A percentile compares a stretch with the other conserved stretches of the same genome.
Evolutionary conservation across 371 early-diverging fungal species (phyloP).

Genomic region (Umbelopsis sp.): DNA sequence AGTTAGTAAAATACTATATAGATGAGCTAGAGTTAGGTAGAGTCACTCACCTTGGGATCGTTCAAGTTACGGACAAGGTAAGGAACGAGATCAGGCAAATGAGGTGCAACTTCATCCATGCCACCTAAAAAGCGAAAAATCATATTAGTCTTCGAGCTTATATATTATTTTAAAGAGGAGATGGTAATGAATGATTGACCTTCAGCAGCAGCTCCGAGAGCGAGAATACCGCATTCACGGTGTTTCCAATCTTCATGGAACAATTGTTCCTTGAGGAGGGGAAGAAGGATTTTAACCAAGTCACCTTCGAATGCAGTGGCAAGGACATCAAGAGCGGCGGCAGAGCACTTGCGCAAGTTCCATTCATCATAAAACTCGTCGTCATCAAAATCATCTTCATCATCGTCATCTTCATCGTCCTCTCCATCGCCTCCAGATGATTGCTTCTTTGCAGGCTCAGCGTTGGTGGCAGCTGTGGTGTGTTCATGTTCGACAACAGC

Average conservation of each 20-base stretch:
- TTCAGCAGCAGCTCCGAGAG: conserved; percentile 96
- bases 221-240: conserved; percentile 94
- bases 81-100: conserved; percentile 86
- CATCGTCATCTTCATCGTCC: conserved; percentile 86
- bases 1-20: neutral
- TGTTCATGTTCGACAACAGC: conserved; percentile 75
- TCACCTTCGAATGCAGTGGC: conserved; percentile 84
- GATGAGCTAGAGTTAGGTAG: neutral
- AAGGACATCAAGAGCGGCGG: conserved; percentile 94
- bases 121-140: conserved; percentile 51
- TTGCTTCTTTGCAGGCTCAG: conserved; percentile 29
- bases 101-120: conserved; percentile 83
- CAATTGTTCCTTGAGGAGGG: conserved; percentile 82
- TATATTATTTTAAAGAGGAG: too few species aligned
- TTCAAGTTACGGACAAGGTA: conserved; percentile 79
- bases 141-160: neutral
- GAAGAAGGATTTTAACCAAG: conserved; percentile 80
- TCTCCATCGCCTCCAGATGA: conserved; percentile 50
- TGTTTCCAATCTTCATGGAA: conserved; percentile 86
- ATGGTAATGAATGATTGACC: conserved; percentile 41
- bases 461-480: conserved; percentile 46
- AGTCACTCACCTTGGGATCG: conserved; percentile 70
- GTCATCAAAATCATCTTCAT: conserved; percentile 84
- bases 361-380: conserved; percentile 91
- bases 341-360: conserved; percentile 97